Evolutionary conservation across 805 yeast genomes (phyloP).

Genomic region (Starmera caribaea): DNA sequence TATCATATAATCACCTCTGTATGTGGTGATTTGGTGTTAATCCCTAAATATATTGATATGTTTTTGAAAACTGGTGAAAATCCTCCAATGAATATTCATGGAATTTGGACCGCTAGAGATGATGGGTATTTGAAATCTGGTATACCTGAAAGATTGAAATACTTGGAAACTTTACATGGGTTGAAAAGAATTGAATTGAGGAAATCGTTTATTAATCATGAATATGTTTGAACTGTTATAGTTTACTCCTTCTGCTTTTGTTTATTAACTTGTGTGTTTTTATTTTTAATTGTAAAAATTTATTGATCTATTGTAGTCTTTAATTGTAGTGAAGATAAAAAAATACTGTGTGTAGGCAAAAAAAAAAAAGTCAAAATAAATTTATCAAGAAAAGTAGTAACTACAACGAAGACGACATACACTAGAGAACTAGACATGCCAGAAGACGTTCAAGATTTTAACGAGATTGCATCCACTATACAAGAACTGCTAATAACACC

Average conservation of each 20-base stretch:
- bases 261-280: too few relatives aligned
- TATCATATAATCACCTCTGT: constrained; percentile 31
- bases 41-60: constrained; percentile 31
- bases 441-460: constrained; percentile 2
- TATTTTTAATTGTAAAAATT: too few relatives aligned
- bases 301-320: too few relatives aligned
- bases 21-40: constrained; percentile 33
- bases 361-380: too few relatives aligned
- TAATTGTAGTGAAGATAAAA: too few relatives aligned
- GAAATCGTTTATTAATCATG: constrained; percentile 27
- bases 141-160: constrained; percentile 24
- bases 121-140: constrained; percentile 26
- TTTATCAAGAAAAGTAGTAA: too few relatives aligned
- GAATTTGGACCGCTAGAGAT: constrained; percentile 36
- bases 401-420: too few relatives aligned
- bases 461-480: constrained; percentile 2
- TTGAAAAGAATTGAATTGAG: constrained; percentile 31
- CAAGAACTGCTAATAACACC: too few relatives aligned
- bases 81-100: constrained; percentile 34
- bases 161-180: constrained; percentile 29
- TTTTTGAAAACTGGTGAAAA: constrained; percentile 30
- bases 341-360: too few relatives aligned
- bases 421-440: background rate
- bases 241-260: background rate
- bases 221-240: constrained; percentile 15